Base-by-base conservation (phyloP, 108 stramenopile species). In the Bacterosira constricta region DNA sequence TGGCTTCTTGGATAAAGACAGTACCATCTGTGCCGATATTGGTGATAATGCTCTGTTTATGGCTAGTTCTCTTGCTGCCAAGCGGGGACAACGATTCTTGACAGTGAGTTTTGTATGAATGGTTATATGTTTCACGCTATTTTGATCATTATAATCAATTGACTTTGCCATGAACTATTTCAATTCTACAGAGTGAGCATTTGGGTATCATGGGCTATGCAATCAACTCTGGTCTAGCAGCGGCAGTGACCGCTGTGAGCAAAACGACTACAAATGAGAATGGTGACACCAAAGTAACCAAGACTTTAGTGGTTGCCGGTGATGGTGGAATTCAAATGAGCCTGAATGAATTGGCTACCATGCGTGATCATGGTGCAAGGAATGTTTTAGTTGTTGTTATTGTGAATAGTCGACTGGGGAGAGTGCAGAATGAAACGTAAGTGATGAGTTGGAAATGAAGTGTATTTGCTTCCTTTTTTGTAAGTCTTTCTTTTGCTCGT, bases 191-290 rank as follows among this genome's bases (percentile, higher is more conserved):
- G 51, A 53, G 51, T 10, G 83, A 84, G 74, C 69, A 69, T 23
- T 61, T 84, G 52, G 83, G 83, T 20, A 80, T 80, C 12, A 84
- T 84, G 79, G 83, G 83, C 2, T 84, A 77, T 46, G 74, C 65
- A 5, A 50, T 84, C 9, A 77, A 77, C 62, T 71, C 75, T 5
- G 72, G 46, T 26, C 55, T 79, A n/a, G 82, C 80, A 11, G 73
- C 74, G 5, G 35, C 69, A 50, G 13, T 49, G 26, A 23, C 41
- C 11, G 18, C 52, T 54, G 20, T 50, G 27, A 30, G 69, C 62
- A 35, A 55, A 62, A 17, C 57, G 2, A 21, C 42, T 4, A 37
- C 49, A 1, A 71, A 37, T 8, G 26, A 26, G 11, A n/a, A n/a
- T n/a, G n/a, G n/a, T n/a, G n/a, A n/a, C n/a, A n/a, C n/a, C n/a